Base-by-base conservation (phyloP, 805 yeast genomes). In the Starmerella vaccinii region DNA sequence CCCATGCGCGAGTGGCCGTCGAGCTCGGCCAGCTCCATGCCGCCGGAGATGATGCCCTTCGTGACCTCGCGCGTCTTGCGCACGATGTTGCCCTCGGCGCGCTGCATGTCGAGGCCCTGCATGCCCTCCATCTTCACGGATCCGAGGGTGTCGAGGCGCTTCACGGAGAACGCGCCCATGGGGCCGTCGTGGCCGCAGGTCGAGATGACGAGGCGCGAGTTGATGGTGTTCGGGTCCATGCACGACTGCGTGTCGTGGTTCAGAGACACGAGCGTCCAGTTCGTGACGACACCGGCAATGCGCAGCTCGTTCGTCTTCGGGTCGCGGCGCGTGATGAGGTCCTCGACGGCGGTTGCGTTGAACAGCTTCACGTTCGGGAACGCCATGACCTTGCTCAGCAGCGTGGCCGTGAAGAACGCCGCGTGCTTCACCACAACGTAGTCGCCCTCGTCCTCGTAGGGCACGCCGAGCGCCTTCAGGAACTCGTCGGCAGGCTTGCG, bases 131-230 rank as follows among this genome's bases (percentile, higher is more conserved):
- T 70, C 62, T 72, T 68, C 57, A 72, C 66, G 51, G 69, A 54
- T 40, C 77, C 80, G 57, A 76, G 69, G 49, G 73, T 68, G 22
- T 74, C 78, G 45, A 77, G 71, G 67, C 89, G 76, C 72, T 82
- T 82, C 56, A 83, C 87, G 54, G 79, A 75, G 69, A 81, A 81
- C 7, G 89, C 88, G 53, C 89, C 89, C 68, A 82, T 80, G 47
- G 87, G 88, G 61, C 90, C 89, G 64, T 82, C 90, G 63, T 82
- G 89, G 52, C 89, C 90, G 29, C 86, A 77, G 55, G 87, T 78
- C 15, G 87, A 81, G 51, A 83, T 70, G 51, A 82, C 77, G 50
- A 83, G 78, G 24, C 72, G 64, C 43, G 72, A 71, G 61, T 82
- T 82, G 71, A 82, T 80, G 54, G 86, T 82, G 70, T 82, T 81